Conservation (phyloP, 306 rosid species). For the Aeschynomene evenia region DNA sequence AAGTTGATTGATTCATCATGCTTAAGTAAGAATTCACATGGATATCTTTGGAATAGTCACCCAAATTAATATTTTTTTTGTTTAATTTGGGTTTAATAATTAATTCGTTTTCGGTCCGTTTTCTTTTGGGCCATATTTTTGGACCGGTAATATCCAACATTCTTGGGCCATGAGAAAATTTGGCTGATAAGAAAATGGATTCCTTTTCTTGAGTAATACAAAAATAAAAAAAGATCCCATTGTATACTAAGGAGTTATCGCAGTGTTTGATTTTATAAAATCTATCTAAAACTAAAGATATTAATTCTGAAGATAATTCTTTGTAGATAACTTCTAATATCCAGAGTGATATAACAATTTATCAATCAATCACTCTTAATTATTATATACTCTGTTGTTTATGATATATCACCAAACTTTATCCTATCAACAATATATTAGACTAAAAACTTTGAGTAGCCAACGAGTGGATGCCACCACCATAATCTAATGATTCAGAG, state of each 20-base stretch:
- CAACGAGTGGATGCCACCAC: neutral
- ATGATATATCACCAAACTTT: neutral
- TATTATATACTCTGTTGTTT: neutral
- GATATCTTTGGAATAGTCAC: neutral
- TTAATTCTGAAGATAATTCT: neutral
- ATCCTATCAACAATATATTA: neutral
- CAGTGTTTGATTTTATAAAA: neutral
- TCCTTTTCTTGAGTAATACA: too few species aligned
- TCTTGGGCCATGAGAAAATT: neutral
- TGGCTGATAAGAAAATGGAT: too few species aligned
- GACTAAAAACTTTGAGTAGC: neutral
- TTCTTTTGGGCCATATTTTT: too few species aligned
- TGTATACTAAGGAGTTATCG: too few species aligned
- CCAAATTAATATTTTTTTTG: neutral
- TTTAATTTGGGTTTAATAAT: neutral
- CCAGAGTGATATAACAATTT: neutral
- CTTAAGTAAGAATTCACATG: neutral
- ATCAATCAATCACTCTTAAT: neutral
- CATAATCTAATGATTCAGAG: slow-evolving; percentile 22
- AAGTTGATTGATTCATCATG: neutral
- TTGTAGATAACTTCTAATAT: neutral
- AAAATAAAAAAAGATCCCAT: too few species aligned
- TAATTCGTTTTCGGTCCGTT: neutral
- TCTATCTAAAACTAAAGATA: neutral
- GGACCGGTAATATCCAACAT: neutral